phyloP scores from a whole-genome alignment of 345 rosid genomes.

The Cardamine occulta region DNA sequence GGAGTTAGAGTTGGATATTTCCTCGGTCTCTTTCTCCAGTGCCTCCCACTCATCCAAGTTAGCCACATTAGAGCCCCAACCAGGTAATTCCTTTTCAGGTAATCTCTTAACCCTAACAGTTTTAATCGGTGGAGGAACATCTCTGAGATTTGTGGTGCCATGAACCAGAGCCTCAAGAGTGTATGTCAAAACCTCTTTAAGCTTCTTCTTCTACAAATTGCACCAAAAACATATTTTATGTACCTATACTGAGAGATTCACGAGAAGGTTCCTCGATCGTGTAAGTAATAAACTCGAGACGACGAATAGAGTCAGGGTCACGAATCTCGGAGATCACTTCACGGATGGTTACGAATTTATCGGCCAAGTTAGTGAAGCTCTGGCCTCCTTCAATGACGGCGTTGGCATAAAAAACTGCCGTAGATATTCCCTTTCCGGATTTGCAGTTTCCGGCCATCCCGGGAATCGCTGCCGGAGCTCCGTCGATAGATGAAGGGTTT shows the following conservation, averaged over 20 bases:
- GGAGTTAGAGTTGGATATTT: conserved; percentile 50
- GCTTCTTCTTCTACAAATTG: background rate
- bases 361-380: conserved; percentile 60
- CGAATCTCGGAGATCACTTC: conserved; percentile 82
- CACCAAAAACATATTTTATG: conserved; percentile 23
- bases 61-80: conserved; percentile 94
- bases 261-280: conserved; percentile 70
- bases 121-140: conserved; percentile 74
- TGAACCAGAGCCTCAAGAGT: conserved; percentile 78
- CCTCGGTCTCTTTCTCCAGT: conserved; percentile 58
- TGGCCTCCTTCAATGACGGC: conserved; percentile 75
- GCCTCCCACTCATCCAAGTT: conserved; percentile 97
- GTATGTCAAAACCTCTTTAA: conserved; percentile 49
- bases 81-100: conserved; percentile 85
- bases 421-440: conserved; percentile 68
- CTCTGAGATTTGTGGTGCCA: conserved; percentile 72
- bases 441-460: conserved; percentile 23
- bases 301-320: conserved; percentile 77
- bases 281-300: conserved; percentile 50
- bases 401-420: conserved; percentile 84
- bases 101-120: conserved; percentile 67
- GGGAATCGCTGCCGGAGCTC: no score
- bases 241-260: conserved; percentile 62
- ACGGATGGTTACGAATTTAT: conserved; percentile 73
- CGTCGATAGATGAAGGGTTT: no score